Evolutionary conservation across 352 stramenopile genomes (phyloP), one percentile per base, ranked within the genome.

Genomic region (Halophytophthora batemanensis): DNA sequence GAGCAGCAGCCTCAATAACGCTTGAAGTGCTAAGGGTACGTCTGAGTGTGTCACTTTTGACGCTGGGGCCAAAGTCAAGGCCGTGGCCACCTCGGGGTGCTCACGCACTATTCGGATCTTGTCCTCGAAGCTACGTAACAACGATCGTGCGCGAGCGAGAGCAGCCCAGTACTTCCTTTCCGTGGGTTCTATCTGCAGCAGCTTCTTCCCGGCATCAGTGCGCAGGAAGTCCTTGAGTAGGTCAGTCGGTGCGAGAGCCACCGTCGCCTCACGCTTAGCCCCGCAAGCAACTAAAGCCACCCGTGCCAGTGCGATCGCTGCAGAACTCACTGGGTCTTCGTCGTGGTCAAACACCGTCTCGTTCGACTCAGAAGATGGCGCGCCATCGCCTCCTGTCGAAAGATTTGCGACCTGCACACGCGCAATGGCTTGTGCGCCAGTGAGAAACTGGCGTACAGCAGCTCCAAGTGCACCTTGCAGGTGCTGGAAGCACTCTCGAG

Each of bases 391-490:
- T 22, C 37, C 37, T 18, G 37, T 22, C n/a, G 37, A 4, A 11
- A 7, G 37, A 42, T 22, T 17, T 6, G 11, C 17, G 1, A 22
- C 13, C 21, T 66, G 55, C 2, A 49, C 46, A 19, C 55, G 62
- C 3, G 65, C 56, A 25, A 63, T 71, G 25, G 50, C 18, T 17
- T 78, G 62, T 22, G 77, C 63, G 19, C 71, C 68, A 8, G 69
- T 81, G n/a, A 85, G 52, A 39, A 70, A 75, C 6, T 64, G 59
- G 12, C 81, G 73, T 25, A 87, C 74, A 15, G 76, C 64, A 0
- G 63, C 62, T 13, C 85, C 68, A 12, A 90, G 64, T 11, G 51
- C 17, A 3, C 69, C 52, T 21, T 74, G 49, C 2, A 58, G 14
- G 1, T 60, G 42, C 6, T 66, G 58, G 19, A 84, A 65, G 7